phyloP scores from a whole-genome alignment of 1,139 yeast species.

The Suhomyces taliae region DNA sequence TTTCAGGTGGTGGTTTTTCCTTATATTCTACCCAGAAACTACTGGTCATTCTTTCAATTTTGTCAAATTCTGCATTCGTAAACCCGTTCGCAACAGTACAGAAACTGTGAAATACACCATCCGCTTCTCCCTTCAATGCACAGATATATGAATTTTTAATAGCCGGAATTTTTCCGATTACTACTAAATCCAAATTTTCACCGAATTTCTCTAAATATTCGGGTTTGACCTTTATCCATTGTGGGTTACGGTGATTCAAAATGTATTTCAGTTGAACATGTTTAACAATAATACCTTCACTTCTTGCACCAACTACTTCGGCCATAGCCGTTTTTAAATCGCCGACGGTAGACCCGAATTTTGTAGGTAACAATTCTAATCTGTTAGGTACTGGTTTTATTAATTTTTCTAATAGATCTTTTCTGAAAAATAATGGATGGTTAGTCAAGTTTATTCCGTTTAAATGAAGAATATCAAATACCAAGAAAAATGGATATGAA shows the following conservation, averaged over 20 bases:
- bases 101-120: constrained; percentile 50
- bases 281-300: constrained; percentile 85
- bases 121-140: constrained; percentile 50
- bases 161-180: constrained; percentile 77
- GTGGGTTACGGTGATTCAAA: constrained; percentile 56
- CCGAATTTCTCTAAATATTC: constrained; percentile 86
- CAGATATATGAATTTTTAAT: constrained; percentile 75
- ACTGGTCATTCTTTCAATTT: constrained; percentile 56
- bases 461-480: constrained; percentile 69
- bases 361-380: constrained; percentile 56
- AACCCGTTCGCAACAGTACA: constrained; percentile 88
- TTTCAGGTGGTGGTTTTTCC: constrained; percentile 38
- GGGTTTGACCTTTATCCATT: constrained; percentile 89
- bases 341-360: constrained; percentile 42
- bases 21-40: constrained; percentile 60
- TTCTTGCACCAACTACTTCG: constrained; percentile 57
- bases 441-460: constrained; percentile 64
- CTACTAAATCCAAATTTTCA: constrained; percentile 75
- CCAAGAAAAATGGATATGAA: constrained; percentile 61
- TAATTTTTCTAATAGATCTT: constrained; percentile 47
- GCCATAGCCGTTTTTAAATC: constrained; percentile 60
- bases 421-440: constrained; percentile 57
- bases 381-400: constrained; percentile 50
- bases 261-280: constrained; percentile 58
- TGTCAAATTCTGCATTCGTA: constrained; percentile 57